A percentile compares a stretch with the other conserved stretches of the same genome.
phyloP scores from a whole-genome alignment of 225 moss, liverwort and hornwort species.

The Pseudisothecium myosuroides region DNA sequence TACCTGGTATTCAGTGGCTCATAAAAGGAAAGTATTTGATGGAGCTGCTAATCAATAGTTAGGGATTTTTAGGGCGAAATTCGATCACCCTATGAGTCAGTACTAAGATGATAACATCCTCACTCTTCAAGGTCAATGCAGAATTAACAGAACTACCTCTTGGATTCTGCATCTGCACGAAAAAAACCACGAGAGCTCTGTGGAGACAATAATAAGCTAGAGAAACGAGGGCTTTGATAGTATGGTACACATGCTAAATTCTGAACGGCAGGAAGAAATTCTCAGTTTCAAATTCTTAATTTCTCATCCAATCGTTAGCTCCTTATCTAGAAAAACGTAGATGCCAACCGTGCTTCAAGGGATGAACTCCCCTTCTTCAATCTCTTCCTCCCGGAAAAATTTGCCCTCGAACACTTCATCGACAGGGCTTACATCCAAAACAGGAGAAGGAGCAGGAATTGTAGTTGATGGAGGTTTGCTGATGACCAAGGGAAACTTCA shows the following conservation, averaged over 20 bases:
- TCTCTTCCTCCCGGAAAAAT: conserved; percentile 59
- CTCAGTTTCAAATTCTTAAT: neutral
- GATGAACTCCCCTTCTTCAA: conserved; percentile 76
- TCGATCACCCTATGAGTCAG: neutral
- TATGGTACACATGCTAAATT: neutral
- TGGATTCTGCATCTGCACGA: neutral
- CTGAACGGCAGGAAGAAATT: neutral
- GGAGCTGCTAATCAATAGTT: neutral
- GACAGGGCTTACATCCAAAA: neutral
- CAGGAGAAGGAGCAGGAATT: neutral
- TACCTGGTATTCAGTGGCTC: neutral
- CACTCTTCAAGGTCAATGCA: neutral
- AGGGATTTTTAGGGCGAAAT: neutral
- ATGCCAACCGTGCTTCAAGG: conserved; percentile 11
- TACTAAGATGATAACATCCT: neutral
- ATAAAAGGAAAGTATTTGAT: neutral
- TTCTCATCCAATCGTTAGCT: neutral
- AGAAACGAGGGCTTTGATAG: neutral
- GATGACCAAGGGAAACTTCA: conserved; percentile 23
- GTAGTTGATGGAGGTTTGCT: neutral
- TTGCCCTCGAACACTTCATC: conserved; percentile 34
- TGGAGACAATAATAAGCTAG: neutral
- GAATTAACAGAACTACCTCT: neutral
- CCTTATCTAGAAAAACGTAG: neutral
- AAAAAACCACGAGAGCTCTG: neutral